These are phyloP conservation scores for Blastocrithidia nonstop DNA, from an alignment of 208 protist genomes.

Conservation along the genomic window DNA sequence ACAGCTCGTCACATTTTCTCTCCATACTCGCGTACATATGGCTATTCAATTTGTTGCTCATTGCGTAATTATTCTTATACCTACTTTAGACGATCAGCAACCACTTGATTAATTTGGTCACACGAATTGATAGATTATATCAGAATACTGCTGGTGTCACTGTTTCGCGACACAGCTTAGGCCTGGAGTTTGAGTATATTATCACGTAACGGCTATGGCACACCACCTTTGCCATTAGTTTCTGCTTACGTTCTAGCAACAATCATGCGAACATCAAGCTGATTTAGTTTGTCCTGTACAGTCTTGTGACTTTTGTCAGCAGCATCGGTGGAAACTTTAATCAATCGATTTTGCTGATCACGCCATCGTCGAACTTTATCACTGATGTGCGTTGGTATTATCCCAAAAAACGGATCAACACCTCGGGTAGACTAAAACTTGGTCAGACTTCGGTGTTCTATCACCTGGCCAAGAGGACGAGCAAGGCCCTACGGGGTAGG, in stretches of 20 bases:
- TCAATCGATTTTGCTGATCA: constrained; percentile 34
- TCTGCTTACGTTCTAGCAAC: constrained; percentile 53
- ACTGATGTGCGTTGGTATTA: constrained; percentile 63
- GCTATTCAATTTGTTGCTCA: constrained; percentile 28
- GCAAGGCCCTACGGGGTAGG: constrained; percentile 29
- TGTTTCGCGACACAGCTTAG: constrained; percentile 12
- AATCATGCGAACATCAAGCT: constrained; percentile 31
- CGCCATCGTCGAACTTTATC: constrained; percentile 26
- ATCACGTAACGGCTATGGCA: constrained; percentile 45
- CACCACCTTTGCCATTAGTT: constrained; percentile 14
- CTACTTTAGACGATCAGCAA: constrained; percentile 31
- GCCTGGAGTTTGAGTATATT: constrained; percentile 38
- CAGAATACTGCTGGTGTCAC: constrained; percentile 21
- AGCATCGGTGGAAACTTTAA: constrained; percentile 19
- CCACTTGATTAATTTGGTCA: constrained; percentile 30
- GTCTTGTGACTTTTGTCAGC: constrained; percentile 16
- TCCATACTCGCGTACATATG: constrained; percentile 43
- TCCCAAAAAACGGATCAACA: constrained; percentile 77
- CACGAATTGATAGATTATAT: constrained; percentile 30
- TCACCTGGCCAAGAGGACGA: constrained; percentile 40
- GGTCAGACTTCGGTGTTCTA: constrained; percentile 28
- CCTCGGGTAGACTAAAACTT: constrained; percentile 36
- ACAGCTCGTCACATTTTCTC: constrained; percentile 60
- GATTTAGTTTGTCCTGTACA: constrained; percentile 19
- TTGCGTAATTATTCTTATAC: constrained; percentile 30